Evolutionary conservation across 108 stramenopile genomes (phyloP), one percentile per base, ranked within the genome.

Genomic region (Parietichytrium sp.): DNA sequence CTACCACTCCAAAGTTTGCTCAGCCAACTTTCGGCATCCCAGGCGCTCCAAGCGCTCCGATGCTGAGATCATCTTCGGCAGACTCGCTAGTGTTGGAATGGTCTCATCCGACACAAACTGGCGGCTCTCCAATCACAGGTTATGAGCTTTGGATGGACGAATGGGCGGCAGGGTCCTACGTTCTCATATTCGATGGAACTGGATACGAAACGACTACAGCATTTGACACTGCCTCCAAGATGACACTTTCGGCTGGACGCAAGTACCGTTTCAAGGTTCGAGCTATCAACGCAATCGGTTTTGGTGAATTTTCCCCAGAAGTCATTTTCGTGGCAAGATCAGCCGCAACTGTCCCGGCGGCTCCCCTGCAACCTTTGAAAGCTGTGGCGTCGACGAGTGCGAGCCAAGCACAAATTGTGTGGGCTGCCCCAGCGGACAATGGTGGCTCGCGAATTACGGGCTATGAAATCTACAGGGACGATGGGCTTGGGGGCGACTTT

Each of bases 61-160:
- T 88, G 3, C 79, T 95, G 51, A 81, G 86, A 26, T 77, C 86
- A 45, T 91, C 92, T 16, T 87, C 91, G 3, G 78, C 89, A 4
- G 79, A 88, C 10, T 90, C 92, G 47, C 89, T 95, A 47, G 86
- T 91, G 33, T 81, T 95, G 10, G 87, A 79, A 42, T 95, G 94
- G 94, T 55, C 85, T 8, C 82, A 50, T 29, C 94, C 94, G 8
- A 88, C 54, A 20, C 79, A 77, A 6, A 93, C 93, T 78, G 94
- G 94, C 52, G 94, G 94, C 29, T 86, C 87, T 18, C 52, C 82
- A 31, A 86, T 94, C 16, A 91, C 89, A 15, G 93, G 94, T 47
- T 95, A 93, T 81, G 89, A 93, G 81, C 88, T 95, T 38, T 92
- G 87, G 89, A 91, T 95, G 88, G 93, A 93, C 78, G 87, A 91